Percentiles rank a stretch among this genome's conserved stretches.
Evolutionary conservation across 495 filamentous ascomycete genomes (phyloP).

Genomic region (Hypoxylon cercidicola): DNA sequence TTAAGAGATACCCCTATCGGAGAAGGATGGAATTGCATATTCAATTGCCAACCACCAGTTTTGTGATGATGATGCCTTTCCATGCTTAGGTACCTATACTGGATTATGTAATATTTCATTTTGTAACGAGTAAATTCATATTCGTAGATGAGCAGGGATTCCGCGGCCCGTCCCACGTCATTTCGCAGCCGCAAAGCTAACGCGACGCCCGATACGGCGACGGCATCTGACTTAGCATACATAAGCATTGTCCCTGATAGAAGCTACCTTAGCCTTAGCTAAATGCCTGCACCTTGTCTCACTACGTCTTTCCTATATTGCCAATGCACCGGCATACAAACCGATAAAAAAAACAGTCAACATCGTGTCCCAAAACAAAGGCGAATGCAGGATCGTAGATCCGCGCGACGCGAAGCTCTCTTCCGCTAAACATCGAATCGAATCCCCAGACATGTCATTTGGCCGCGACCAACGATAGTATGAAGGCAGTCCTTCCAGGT

Average conservation of each 20-base stretch:
- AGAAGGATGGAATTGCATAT: constrained; percentile 17
- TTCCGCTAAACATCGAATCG: neutral
- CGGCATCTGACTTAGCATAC: constrained; percentile 23
- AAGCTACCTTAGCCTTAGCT: no score
- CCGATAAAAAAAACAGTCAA: no score
- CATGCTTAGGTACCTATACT: no score
- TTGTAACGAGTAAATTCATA: neutral
- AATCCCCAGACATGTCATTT: constrained; percentile 43
- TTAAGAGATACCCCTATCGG: constrained; percentile 26
- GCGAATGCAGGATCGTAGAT: constrained; percentile 1
- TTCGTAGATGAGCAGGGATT: constrained; percentile 20
- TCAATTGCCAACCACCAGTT: neutral
- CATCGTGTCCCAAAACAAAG: neutral
- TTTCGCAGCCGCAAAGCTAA: constrained; percentile 39
- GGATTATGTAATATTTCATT: constrained; percentile 11
- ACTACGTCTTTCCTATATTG: no score
- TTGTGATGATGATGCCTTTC: no score
- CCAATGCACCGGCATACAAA: no score
- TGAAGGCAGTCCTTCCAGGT: constrained; percentile 87
- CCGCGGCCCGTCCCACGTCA: constrained; percentile 42
- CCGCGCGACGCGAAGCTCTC: constrained; percentile 13
- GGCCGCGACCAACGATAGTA: constrained; percentile 52
- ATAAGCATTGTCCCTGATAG: constrained; percentile 26
- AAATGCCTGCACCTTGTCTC: no score
- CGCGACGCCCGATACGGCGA: constrained; percentile 28